Conservation (phyloP, 768 basidiomycete genomes). For the Hygrophoropsis aurantiaca region DNA sequence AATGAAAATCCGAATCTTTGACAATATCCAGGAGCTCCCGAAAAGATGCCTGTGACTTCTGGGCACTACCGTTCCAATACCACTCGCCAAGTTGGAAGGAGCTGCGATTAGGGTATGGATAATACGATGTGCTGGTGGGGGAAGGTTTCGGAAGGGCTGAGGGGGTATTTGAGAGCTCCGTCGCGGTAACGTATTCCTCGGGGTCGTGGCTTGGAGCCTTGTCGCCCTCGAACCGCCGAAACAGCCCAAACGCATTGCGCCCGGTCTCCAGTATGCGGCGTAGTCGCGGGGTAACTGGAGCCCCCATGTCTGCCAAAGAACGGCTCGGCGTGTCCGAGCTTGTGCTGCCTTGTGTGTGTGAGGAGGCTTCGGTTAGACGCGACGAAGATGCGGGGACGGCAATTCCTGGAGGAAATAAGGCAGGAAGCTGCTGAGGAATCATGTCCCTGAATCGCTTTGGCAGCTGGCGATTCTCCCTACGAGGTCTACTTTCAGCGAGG, state of each 20-base stretch:
- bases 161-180: too few relatives aligned
- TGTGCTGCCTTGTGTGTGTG: too few relatives aligned
- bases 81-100: slow-evolving; percentile 24
- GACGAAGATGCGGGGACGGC: too few relatives aligned
- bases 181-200: background rate
- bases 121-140: background rate
- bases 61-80: slow-evolving; percentile 17
- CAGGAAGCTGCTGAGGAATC: background rate
- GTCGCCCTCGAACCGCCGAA: background rate
- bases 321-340: background rate
- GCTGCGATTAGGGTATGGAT: slow-evolving; percentile 22
- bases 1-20: background rate
- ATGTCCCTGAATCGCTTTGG: slow-evolving; percentile 3
- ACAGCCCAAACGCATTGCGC: slow-evolving; percentile 3
- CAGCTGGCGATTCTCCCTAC: background rate
- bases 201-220: slow-evolving; percentile 1
- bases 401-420: background rate
- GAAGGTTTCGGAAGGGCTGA: too few relatives aligned
- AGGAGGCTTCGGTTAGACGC: too few relatives aligned
- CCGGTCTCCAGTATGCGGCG: background rate
- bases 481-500: background rate
- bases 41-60: slow-evolving; percentile 19
- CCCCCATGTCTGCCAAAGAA: background rate
- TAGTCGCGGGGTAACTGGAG: background rate
- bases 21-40: slow-evolving; percentile 11